These are phyloP conservation scores for Neofusicoccum laricinum DNA, from an alignment of 2,329 filamentous ascomycete genomes.

Conservation along the genomic window DNA sequence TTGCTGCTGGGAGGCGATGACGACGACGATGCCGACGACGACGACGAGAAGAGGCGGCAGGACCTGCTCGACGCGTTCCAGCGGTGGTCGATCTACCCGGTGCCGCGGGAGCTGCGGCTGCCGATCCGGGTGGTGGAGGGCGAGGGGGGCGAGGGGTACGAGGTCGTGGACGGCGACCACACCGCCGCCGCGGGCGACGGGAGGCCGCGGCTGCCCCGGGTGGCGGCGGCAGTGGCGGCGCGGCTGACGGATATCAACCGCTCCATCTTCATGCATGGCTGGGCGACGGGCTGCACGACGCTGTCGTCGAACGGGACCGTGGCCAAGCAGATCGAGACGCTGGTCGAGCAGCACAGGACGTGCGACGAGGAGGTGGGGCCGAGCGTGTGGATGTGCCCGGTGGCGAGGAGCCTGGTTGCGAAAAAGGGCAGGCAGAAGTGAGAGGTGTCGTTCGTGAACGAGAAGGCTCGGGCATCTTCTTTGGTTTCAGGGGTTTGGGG, in stretches of 20 bases:
- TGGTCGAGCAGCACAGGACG: constrained; percentile 52
- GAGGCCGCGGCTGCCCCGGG: constrained; percentile 40
- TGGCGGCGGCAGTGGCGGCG: constrained; percentile 43
- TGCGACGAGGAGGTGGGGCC: constrained; percentile 54
- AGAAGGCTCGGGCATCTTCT: no score
- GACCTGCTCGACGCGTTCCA: constrained; percentile 29
- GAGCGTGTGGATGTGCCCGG: constrained; percentile 63
- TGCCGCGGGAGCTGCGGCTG: constrained; percentile 55
- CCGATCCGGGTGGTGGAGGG: constrained; percentile 56
- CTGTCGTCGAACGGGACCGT: constrained; percentile 69
- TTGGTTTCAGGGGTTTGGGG: no score
- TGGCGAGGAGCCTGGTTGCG: constrained; percentile 63
- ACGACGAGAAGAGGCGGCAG: constrained; percentile 19
- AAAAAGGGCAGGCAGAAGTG: constrained; percentile 38
- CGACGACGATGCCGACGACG: constrained; percentile 18
- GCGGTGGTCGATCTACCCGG: constrained; percentile 50
- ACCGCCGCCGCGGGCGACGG: not conserved
- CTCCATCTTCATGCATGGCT: constrained; percentile 71
- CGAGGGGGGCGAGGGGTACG: no score
- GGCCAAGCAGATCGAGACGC: constrained; percentile 61
- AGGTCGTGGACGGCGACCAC: no score
- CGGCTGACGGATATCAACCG: constrained; percentile 61
- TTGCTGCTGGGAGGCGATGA: constrained; percentile 48
- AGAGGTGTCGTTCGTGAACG: not conserved
- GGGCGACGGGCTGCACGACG: constrained; percentile 62